These are phyloP conservation scores for Setaria viridis DNA, from an alignment of 202 grass and related monocot genomes.

Conservation along the genomic window DNA sequence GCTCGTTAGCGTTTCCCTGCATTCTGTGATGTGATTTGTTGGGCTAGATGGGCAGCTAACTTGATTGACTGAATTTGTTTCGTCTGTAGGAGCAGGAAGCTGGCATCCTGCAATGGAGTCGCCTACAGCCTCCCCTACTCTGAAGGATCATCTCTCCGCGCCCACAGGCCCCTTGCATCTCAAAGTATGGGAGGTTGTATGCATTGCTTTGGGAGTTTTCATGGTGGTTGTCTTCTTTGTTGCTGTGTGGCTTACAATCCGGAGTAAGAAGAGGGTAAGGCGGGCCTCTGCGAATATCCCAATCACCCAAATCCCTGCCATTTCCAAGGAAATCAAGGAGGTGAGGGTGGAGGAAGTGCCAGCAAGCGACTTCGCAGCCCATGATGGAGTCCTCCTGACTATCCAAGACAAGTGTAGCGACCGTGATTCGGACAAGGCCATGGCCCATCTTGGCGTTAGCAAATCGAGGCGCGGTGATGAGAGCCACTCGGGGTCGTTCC, in stretches of 20 bases:
- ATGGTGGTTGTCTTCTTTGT: slow-evolving; percentile 68
- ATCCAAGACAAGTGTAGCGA: slow-evolving; percentile 70
- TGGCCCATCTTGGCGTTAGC: slow-evolving; percentile 62
- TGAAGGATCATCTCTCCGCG: slow-evolving; percentile 75
- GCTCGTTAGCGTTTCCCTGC: not conserved
- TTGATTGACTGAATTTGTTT: slow-evolving; percentile 31
- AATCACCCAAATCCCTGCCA: slow-evolving; percentile 76
- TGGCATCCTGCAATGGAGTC: slow-evolving; percentile 46
- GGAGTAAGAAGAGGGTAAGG: slow-evolving; percentile 66
- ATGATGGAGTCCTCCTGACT: slow-evolving; percentile 60
- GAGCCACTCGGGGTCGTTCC: slow-evolving; percentile 83
- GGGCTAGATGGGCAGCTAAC: slow-evolving; percentile 39
- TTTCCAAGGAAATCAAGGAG: slow-evolving; percentile 99
- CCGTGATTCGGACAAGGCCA: slow-evolving; percentile 69
- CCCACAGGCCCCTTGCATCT: slow-evolving; percentile 71
- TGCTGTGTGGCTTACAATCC: slow-evolving; percentile 63
- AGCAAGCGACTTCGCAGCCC: slow-evolving; percentile 41
- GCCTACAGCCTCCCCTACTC: slow-evolving; percentile 47
- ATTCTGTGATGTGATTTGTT: slow-evolving; percentile 32
- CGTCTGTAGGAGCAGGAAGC: slow-evolving; percentile 47
- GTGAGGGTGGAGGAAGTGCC: slow-evolving; percentile 79
- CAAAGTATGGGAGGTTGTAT: slow-evolving; percentile 82
- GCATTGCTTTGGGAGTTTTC: slow-evolving; percentile 66
- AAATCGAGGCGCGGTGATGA: slow-evolving; percentile 72
- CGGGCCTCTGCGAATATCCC: slow-evolving; percentile 63